phyloP scores from a whole-genome alignment of 2,329 filamentous ascomycete species.

The Fusarium beomiforme region DNA sequence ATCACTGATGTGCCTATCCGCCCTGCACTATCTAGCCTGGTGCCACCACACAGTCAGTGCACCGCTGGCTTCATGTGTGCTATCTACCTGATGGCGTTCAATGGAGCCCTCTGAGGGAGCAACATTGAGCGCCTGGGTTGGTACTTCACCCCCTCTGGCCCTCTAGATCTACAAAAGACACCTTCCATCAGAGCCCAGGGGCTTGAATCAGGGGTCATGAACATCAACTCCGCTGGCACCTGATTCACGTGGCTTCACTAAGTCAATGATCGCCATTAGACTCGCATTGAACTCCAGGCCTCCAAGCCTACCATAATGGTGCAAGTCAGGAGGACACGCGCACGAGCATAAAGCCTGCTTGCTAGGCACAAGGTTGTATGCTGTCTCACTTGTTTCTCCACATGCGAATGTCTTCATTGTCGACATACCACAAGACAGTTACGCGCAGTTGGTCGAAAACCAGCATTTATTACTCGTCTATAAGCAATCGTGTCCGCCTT shows the following conservation, averaged over 20 bases:
- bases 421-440: constrained; percentile 11
- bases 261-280: constrained; percentile 19
- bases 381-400: constrained; percentile 27
- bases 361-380: neutral
- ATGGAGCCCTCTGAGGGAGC: constrained; percentile 13
- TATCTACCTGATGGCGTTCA: constrained; percentile 27
- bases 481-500: constrained; percentile 26
- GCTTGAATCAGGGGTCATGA: constrained; percentile 20
- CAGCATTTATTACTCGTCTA: constrained; percentile 19
- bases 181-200: constrained; percentile 20
- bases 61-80: neutral
- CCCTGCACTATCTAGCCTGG: constrained; percentile 18
- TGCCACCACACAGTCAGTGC: constrained; percentile 36
- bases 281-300: neutral
- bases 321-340: constrained; percentile 5
- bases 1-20: constrained; percentile 30
- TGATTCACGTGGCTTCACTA: constrained; percentile 40
- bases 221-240: constrained; percentile 35
- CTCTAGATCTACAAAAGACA: constrained; percentile 9
- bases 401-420: constrained; percentile 6
- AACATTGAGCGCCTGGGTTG: constrained; percentile 17
- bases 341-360: constrained; percentile 1
- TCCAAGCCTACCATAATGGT: neutral
- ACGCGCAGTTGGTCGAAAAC: constrained; percentile 26
- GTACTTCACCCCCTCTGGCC: neutral